Evolutionary conservation across 129 eudicot genomes (phyloP).

Genomic region (Centella asiatica): DNA sequence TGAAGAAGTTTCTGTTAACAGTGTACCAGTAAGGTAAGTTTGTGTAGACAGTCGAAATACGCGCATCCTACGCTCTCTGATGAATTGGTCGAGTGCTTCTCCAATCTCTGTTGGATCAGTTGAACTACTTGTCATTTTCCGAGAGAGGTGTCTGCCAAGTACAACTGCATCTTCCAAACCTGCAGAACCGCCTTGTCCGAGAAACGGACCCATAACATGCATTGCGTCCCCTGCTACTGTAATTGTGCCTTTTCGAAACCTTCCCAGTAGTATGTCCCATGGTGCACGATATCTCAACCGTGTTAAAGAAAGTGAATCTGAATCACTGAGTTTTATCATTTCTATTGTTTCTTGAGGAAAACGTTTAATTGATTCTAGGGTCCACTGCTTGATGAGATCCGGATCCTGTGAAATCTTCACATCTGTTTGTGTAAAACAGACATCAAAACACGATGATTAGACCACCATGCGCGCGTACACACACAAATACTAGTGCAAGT

Average conservation of each 20-base stretch:
- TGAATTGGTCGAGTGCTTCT: conserved; percentile 33
- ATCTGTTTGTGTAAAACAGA: conserved; percentile 15
- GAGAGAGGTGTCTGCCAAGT: conserved; percentile 43
- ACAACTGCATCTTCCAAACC: conserved; percentile 63
- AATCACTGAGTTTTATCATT: conserved; percentile 28
- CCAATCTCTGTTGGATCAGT: conserved; percentile 9
- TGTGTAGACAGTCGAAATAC: conserved; percentile 39
- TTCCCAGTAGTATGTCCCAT: conserved; percentile 47
- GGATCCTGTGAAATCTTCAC: conserved; percentile 25
- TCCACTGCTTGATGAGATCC: conserved; percentile 23
- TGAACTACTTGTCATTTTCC: conserved; percentile 9
- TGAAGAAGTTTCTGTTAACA: conserved; percentile 25
- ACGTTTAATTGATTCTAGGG: conserved; percentile 16
- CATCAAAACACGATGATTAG: background rate
- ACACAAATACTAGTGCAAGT: too few species aligned
- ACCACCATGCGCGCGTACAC: too few species aligned
- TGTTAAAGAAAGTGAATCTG: conserved; percentile 25
- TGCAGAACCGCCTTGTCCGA: conserved; percentile 74
- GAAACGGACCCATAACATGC: conserved; percentile 68
- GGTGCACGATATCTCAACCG: conserved; percentile 51
- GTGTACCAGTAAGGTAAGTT: conserved; percentile 38
- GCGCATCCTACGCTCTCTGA: conserved; percentile 37
- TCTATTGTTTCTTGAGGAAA: conserved; percentile 33
- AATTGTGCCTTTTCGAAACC: conserved; percentile 35
- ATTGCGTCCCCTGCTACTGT: conserved; percentile 68